Evolutionary conservation across 768 basidiomycete genomes (phyloP).

Genomic region (Naganishia randhawae): DNA sequence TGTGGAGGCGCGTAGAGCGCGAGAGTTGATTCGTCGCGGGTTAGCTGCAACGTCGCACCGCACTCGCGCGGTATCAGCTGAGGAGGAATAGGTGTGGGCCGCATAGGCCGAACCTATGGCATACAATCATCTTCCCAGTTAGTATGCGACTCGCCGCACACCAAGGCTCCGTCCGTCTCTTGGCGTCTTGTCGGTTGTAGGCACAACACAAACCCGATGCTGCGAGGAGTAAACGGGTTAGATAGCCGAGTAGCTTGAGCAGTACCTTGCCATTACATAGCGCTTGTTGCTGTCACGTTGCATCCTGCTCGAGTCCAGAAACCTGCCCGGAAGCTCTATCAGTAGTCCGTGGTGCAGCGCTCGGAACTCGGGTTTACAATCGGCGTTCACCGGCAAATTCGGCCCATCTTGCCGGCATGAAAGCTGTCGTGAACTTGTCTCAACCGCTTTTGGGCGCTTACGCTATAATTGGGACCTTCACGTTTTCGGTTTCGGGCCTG

Average conservation of each 20-base stretch:
- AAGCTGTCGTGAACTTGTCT: too few relatives aligned
- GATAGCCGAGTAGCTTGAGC: too few relatives aligned
- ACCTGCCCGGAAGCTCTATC: too few relatives aligned
- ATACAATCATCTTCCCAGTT: too few relatives aligned
- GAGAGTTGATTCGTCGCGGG: background rate
- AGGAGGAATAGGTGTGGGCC: background rate
- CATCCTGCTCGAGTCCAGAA: too few relatives aligned
- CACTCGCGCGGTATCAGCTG: background rate
- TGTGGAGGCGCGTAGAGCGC: slow-evolving; percentile 53
- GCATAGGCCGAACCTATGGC: background rate
- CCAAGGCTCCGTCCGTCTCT: background rate
- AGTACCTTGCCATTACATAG: too few relatives aligned
- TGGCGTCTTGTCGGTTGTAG: too few relatives aligned
- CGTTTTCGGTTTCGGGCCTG: background rate
- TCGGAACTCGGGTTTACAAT: background rate
- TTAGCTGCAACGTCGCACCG: background rate
- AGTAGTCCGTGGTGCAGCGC: background rate
- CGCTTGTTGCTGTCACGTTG: too few relatives aligned
- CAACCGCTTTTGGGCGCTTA: background rate
- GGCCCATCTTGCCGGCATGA: background rate
- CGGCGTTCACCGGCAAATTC: slow-evolving; percentile 3
- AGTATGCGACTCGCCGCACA: background rate
- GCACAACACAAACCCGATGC: too few relatives aligned
- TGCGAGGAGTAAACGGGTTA: too few relatives aligned
- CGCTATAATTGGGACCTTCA: background rate